Percentiles rank a stretch among this genome's conserved stretches.
Evolutionary conservation across 768 basidiomycete species (phyloP).

Genomic region (Lanmaoa rubissima): DNA sequence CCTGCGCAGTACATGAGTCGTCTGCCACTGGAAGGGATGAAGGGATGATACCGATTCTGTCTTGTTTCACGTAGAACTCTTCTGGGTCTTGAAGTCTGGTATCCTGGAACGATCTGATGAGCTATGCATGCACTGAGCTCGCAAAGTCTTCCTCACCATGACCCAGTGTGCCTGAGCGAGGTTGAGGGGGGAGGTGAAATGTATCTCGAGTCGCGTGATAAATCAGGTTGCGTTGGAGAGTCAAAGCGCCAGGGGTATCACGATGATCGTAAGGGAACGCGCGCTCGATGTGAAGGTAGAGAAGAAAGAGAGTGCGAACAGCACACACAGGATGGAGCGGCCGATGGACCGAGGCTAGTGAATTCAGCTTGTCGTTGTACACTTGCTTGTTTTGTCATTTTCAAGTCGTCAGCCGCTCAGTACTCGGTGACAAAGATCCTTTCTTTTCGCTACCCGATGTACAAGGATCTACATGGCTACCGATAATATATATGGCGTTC

Average conservation of each 20-base stretch:
- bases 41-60: constrained; percentile 78
- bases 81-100: constrained; percentile 84
- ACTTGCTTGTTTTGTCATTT: constrained; percentile 31
- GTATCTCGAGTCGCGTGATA: constrained; percentile 15
- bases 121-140: neutral
- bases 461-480: neutral
- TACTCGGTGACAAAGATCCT: neutral
- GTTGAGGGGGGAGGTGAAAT: neutral
- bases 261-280: neutral
- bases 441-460: neutral
- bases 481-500: neutral
- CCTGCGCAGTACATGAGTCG: constrained; percentile 46
- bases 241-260: constrained; percentile 3
- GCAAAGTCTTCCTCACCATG: constrained; percentile 21
- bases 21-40: constrained; percentile 10
- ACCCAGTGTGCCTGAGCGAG: neutral
- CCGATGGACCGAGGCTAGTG: constrained; percentile 13
- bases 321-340: neutral
- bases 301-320: neutral
- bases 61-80: constrained; percentile 95
- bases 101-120: constrained; percentile 44
- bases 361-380: constrained; percentile 8
- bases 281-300: constrained; percentile 7
- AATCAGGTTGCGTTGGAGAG: neutral
- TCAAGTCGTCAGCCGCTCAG: constrained; percentile 27